Percentiles rank a stretch among this genome's conserved stretches.
Conservation (phyloP, 2,329 filamentous ascomycete species). For the Colletotrichum kahawae region DNA sequence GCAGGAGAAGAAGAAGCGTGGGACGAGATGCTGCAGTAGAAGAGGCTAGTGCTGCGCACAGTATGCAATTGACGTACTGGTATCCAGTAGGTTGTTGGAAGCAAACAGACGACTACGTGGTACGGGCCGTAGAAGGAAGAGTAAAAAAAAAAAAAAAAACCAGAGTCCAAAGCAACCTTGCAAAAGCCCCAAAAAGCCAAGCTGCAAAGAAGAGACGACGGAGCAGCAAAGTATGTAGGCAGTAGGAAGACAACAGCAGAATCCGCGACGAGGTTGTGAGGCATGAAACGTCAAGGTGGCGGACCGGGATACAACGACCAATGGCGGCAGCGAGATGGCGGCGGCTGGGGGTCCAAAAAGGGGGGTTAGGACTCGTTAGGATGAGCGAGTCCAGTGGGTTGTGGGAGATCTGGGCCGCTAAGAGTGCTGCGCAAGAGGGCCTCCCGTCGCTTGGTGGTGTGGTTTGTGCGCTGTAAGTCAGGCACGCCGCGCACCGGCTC, state of each 20-base stretch:
- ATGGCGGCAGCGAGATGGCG: slow-evolving; percentile 12
- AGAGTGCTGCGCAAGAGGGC: not conserved
- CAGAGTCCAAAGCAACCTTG: not conserved
- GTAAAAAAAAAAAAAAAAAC: not conserved
- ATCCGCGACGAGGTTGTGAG: slow-evolving; percentile 33
- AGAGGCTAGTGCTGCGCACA: not conserved
- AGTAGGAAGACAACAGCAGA: slow-evolving; percentile 19
- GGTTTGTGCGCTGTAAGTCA: not conserved
- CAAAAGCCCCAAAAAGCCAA: not conserved
- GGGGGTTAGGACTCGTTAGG: not conserved
- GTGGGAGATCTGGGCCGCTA: slow-evolving; percentile 10
- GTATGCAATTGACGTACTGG: not conserved
- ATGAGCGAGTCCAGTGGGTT: not conserved
- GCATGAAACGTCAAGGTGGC: slow-evolving; percentile 34
- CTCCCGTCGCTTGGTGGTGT: not conserved
- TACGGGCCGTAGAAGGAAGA: not conserved
- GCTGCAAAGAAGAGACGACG: not conserved
- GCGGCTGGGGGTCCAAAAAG: slow-evolving; percentile 1
- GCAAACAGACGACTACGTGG: not conserved
- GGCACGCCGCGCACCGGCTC: not conserved
- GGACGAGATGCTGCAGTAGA: slow-evolving; percentile 5
- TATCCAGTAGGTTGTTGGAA: not conserved
- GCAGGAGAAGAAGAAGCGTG: slow-evolving; percentile 3
- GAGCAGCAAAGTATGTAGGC: not conserved
- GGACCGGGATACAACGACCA: slow-evolving; percentile 26